Percentiles rank a stretch among this genome's conserved stretches.
phyloP scores from a whole-genome alignment of 768 basidiomycete genomes.

The Holtermanniella nyarrowii region DNA sequence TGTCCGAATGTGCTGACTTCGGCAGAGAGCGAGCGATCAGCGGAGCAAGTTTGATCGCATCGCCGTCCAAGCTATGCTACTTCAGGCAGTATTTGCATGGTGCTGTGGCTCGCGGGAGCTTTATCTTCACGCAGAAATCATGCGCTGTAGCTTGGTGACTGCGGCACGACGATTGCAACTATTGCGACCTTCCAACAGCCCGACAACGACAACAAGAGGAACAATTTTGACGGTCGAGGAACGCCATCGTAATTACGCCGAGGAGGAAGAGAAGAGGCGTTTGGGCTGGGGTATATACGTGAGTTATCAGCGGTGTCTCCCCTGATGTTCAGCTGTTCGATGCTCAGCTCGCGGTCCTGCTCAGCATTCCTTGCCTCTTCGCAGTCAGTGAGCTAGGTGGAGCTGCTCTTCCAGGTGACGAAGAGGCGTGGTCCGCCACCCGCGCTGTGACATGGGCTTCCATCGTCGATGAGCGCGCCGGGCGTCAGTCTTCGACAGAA shows the following conservation, averaged over 20 bases:
- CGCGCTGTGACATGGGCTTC: slow-evolving; percentile 19
- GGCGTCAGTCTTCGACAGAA: background rate
- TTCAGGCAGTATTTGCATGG: slow-evolving; percentile 20
- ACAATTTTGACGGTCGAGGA: slow-evolving; percentile 13
- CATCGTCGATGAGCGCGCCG: slow-evolving; percentile 3
- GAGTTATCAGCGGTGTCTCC: slow-evolving; percentile 2
- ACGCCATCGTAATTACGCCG: slow-evolving; percentile 18
- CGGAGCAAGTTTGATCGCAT: slow-evolving; percentile 28
- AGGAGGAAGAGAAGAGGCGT: slow-evolving; percentile 25
- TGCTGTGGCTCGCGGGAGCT: slow-evolving; percentile 33
- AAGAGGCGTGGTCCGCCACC: slow-evolving; percentile 23
- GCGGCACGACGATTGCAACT: slow-evolving; percentile 23
- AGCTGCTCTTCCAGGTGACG: slow-evolving; percentile 21
- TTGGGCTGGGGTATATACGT: slow-evolving; percentile 35
- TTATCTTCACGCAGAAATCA: slow-evolving; percentile 31
- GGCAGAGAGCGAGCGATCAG: slow-evolving; percentile 31
- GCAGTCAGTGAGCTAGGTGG: slow-evolving; percentile 18
- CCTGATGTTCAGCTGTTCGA: slow-evolving; percentile 18
- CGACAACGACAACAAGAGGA: slow-evolving; percentile 5
- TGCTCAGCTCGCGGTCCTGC: slow-evolving; percentile 16
- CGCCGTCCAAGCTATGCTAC: slow-evolving; percentile 18
- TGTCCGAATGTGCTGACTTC: background rate
- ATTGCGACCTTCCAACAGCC: slow-evolving; percentile 16
- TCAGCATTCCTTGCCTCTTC: slow-evolving; percentile 19
- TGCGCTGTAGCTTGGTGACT: slow-evolving; percentile 24